Evolutionary conservation across 768 basidiomycete species (phyloP).

Genomic region (Hypholoma sublateritium): DNA sequence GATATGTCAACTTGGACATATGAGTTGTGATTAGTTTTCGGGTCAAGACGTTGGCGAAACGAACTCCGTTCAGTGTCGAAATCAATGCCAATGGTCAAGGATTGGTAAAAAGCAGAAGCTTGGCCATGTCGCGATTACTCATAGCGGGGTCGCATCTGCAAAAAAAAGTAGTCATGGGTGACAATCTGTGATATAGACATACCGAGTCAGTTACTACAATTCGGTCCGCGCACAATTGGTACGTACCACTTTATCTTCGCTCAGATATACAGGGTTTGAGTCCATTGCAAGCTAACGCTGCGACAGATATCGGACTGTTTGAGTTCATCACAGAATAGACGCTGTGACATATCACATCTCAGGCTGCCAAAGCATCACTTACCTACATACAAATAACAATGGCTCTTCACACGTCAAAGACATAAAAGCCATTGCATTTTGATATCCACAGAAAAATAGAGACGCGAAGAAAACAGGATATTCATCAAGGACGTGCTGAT

Average conservation of each 20-base stretch:
- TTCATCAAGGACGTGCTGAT: slow-evolving; percentile 37
- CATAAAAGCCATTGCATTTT: slow-evolving; percentile 27
- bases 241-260: no score
- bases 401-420: slow-evolving; percentile 10
- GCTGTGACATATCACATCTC: not conserved
- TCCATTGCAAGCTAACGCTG: no score
- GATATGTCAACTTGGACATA: not conserved
- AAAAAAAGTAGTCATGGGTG: not conserved
- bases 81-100: not conserved
- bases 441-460: slow-evolving; percentile 30
- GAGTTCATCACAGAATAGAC: not conserved
- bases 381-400: not conserved
- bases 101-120: no score
- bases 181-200: no score
- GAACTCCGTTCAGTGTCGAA: not conserved
- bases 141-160: no score
- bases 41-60: not conserved
- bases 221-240: no score
- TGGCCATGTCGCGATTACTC: no score
- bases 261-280: no score
- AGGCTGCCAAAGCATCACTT: not conserved
- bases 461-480: slow-evolving; percentile 22
- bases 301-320: not conserved
- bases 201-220: no score
- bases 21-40: no score